Percentiles rank a stretch among this genome's conserved stretches.
Evolutionary conservation across 148 eudicot species (phyloP).

Genomic region (Cornus florida): DNA sequence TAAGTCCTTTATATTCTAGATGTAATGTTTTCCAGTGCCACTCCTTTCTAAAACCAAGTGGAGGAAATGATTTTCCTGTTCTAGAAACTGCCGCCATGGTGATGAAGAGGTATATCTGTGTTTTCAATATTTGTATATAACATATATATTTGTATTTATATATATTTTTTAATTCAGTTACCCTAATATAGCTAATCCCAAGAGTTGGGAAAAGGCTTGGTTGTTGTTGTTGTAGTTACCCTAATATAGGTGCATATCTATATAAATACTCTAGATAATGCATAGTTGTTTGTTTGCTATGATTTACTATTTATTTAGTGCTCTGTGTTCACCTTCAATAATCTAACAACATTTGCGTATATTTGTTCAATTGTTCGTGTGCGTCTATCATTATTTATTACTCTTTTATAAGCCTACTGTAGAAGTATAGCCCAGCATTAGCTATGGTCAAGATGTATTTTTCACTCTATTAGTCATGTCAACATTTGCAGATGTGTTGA

Average conservation of each 20-base stretch:
- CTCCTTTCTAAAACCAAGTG: conserved; percentile 48
- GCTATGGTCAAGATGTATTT: background rate
- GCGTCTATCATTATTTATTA: background rate
- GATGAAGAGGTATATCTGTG: conserved; percentile 45
- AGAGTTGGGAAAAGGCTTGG: background rate
- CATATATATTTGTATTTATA: background rate
- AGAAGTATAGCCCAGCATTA: background rate
- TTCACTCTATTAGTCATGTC: background rate
- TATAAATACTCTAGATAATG: background rate
- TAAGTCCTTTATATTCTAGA: conserved; percentile 26
- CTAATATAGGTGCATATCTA: background rate
- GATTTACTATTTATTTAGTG: background rate
- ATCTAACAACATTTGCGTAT: background rate
- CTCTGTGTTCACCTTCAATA: background rate
- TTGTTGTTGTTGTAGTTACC: background rate
- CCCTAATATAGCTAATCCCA: too few relatives aligned
- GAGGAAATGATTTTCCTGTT: conserved; percentile 38
- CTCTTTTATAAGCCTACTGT: background rate
- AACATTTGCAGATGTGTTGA: background rate
- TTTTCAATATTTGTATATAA: background rate
- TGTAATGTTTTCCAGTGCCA: conserved; percentile 42
- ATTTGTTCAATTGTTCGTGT: too few relatives aligned
- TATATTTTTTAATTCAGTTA: too few relatives aligned
- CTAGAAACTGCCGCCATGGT: conserved; percentile 41
- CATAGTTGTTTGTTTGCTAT: background rate